Percentiles rank a stretch among this genome's conserved stretches.
Conservation (phyloP, 208 protist species). For the Phytomonas francai region DNA sequence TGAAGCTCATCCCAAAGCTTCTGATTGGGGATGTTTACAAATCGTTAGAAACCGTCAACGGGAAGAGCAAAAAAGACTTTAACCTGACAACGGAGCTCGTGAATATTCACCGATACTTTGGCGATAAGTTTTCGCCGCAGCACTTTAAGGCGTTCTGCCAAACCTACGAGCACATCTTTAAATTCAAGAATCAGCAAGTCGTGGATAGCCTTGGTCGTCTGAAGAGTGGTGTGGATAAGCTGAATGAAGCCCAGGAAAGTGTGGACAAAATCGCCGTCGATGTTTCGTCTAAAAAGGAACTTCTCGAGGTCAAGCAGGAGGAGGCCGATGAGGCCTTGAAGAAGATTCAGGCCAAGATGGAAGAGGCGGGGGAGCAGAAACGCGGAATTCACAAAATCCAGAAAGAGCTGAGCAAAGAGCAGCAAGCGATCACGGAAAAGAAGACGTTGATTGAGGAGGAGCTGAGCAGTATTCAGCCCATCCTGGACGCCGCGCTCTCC, state of each 20-base stretch:
- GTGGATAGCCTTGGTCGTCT: slow-evolving; percentile 72
- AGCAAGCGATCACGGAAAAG: slow-evolving; percentile 72
- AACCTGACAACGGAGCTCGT: slow-evolving; percentile 85
- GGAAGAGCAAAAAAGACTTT: slow-evolving; percentile 70
- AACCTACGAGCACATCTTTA: slow-evolving; percentile 85
- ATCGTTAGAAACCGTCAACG: slow-evolving; percentile 50
- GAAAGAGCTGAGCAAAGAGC: slow-evolving; percentile 89
- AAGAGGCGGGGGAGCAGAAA: slow-evolving; percentile 89
- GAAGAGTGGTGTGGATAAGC: slow-evolving; percentile 90
- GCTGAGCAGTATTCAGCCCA: slow-evolving; percentile 91
- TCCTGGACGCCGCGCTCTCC: slow-evolving; percentile 90
- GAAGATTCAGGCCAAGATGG: slow-evolving; percentile 95
- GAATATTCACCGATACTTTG: slow-evolving; percentile 69
- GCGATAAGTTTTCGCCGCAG: slow-evolving; percentile 79
- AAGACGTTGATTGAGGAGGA: slow-evolving; percentile 92
- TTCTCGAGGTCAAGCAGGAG: slow-evolving; percentile 90
- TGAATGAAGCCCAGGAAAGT: slow-evolving; percentile 91
- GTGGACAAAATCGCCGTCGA: slow-evolving; percentile 92
- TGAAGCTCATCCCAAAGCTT: slow-evolving; percentile 86
- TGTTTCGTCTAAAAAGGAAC: slow-evolving; percentile 83
- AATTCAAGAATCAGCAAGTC: slow-evolving; percentile 68
- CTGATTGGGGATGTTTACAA: slow-evolving; percentile 74
- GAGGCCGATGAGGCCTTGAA: slow-evolving; percentile 93
- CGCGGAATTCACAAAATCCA: slow-evolving; percentile 92
- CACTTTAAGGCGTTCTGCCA: slow-evolving; percentile 90